Evolutionary conservation across 768 basidiomycete genomes (phyloP).

Genomic region (Macrolepiota dolichaula): DNA sequence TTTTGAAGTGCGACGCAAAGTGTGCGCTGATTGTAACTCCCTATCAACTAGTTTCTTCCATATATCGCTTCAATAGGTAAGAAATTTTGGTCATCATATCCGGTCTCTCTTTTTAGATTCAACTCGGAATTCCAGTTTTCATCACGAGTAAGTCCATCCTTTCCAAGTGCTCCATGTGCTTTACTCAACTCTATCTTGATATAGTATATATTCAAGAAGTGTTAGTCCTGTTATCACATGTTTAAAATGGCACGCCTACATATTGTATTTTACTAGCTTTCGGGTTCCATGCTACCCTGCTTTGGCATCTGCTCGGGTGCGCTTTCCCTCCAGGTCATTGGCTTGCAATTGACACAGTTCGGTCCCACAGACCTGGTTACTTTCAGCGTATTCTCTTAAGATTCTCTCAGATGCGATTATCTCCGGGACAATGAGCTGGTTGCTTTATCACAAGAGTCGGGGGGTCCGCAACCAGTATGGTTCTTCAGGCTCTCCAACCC

Average conservation of each 20-base stretch:
- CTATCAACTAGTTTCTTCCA: neutral
- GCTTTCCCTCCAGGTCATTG: neutral
- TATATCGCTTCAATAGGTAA: neutral
- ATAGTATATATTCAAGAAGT: neutral
- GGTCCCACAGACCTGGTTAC: neutral
- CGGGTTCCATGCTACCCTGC: neutral
- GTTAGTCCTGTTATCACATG: neutral
- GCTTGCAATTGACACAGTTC: too few species aligned
- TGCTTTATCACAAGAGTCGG: slow-evolving; percentile 1
- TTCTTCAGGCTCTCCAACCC: neutral
- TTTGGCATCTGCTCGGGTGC: neutral
- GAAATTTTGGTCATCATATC: neutral
- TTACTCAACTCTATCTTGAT: neutral
- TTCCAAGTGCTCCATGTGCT: neutral
- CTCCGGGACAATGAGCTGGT: slow-evolving; percentile 2
- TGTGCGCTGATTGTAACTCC: neutral
- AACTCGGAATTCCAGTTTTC: neutral
- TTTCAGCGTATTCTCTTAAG: neutral
- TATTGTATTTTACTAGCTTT: neutral
- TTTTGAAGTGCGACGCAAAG: too few species aligned
- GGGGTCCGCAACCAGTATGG: neutral
- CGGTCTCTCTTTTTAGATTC: too few species aligned
- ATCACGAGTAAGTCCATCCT: neutral
- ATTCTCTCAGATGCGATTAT: slow-evolving; percentile 4
- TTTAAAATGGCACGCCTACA: neutral